These are phyloP conservation scores for Barnettozyma hawaiiensis DNA, from an alignment of 1,139 yeast species.

Conservation along the genomic window DNA sequence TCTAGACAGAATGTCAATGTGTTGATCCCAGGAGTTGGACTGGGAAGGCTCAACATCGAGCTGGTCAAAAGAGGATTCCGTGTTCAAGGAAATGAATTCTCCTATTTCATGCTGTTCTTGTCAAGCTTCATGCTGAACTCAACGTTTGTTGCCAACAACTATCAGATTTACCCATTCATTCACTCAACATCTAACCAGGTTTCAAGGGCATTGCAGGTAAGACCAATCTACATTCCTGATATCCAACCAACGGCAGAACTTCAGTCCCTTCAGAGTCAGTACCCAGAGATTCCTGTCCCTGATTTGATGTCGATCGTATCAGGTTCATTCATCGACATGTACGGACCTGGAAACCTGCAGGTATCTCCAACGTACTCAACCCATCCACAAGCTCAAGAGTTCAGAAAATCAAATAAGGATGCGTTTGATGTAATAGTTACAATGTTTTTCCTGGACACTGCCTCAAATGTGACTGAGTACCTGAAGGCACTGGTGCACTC, in stretches of 20 bases:
- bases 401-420: constrained; percentile 36
- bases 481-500: constrained; percentile 51
- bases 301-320: constrained; percentile 71
- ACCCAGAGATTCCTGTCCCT: constrained; percentile 40
- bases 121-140: constrained; percentile 62
- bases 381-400: constrained; percentile 36
- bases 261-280: constrained; percentile 26
- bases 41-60: constrained; percentile 75
- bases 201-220: constrained; percentile 40
- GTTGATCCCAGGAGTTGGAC: constrained; percentile 79
- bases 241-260: constrained; percentile 36
- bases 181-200: constrained; percentile 46
- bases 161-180: constrained; percentile 48
- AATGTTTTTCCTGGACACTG: constrained; percentile 76
- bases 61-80: constrained; percentile 60
- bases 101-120: constrained; percentile 72
- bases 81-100: constrained; percentile 83
- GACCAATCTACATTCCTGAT: constrained; percentile 52
- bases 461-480: constrained; percentile 67
- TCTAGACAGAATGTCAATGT: constrained; percentile 40
- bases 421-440: constrained; percentile 57
- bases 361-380: constrained; percentile 36
- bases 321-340: constrained; percentile 75
- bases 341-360: constrained; percentile 46
- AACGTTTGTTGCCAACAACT: constrained; percentile 35